phyloP scores from a whole-genome alignment of 495 filamentous ascomycete genomes.

The Thozetella sp. region DNA sequence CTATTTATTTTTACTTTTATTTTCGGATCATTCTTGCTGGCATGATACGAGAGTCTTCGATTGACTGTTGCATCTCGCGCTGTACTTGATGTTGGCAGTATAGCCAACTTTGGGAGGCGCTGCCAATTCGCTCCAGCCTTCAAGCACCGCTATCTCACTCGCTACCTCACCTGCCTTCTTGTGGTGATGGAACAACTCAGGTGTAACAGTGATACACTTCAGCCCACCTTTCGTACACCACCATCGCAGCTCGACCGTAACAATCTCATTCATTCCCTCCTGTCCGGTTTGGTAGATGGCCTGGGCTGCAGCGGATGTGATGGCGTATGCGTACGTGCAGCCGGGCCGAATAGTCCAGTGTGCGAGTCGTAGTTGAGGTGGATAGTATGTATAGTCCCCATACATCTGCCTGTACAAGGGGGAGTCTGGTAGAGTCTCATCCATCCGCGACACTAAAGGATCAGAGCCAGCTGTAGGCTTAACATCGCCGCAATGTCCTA shows the following conservation, averaged over 20 bases:
- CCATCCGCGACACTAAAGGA: not conserved
- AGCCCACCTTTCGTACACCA: not conserved
- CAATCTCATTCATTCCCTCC: not conserved
- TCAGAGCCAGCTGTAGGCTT: not conserved
- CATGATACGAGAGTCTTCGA: not conserved
- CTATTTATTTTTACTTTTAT: too few relatives aligned
- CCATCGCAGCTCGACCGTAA: not conserved
- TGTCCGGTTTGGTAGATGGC: not conserved
- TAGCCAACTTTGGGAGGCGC: not conserved
- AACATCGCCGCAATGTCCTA: conserved; percentile 26
- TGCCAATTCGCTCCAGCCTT: not conserved
- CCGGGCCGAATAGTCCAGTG: not conserved
- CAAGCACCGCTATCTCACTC: conserved; percentile 2
- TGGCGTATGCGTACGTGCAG: not conserved
- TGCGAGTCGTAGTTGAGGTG: not conserved
- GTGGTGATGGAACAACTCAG: conserved; percentile 7
- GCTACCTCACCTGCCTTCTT: conserved; percentile 4
- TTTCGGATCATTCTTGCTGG: too few relatives aligned
- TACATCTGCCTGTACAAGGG: not conserved
- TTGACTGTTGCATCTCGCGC: not conserved
- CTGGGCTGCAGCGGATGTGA: not conserved
- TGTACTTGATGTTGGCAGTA: not conserved
- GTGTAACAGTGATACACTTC: not conserved
- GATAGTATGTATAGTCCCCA: not conserved
- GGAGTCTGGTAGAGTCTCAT: not conserved